These are phyloP conservation scores for Clavulina sp. DNA, from an alignment of 768 basidiomycete species.

Conservation along the genomic window DNA sequence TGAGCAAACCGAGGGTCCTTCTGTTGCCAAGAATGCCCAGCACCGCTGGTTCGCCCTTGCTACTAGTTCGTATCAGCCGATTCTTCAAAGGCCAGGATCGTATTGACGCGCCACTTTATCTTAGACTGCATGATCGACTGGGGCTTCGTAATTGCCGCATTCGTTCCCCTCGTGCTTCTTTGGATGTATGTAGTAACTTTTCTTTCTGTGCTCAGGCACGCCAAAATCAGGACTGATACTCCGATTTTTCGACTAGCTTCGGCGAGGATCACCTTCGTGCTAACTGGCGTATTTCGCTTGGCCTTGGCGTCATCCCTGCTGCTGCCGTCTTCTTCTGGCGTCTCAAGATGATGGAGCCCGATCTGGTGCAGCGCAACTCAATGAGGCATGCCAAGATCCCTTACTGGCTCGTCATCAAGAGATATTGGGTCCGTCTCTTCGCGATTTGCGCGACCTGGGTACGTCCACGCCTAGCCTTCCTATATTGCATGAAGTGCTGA, in stretches of 20 bases:
- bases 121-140: slow-evolving; percentile 63
- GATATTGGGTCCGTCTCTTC: slow-evolving; percentile 59
- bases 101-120: slow-evolving; percentile 1
- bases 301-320: slow-evolving; percentile 70
- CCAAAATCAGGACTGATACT: too few species aligned
- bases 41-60: slow-evolving; percentile 78
- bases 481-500: slow-evolving; percentile 17
- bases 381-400: slow-evolving; percentile 65
- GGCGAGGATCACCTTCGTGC: slow-evolving; percentile 64
- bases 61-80: slow-evolving; percentile 40
- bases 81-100: neutral
- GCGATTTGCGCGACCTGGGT: slow-evolving; percentile 66
- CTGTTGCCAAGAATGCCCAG: slow-evolving; percentile 61
- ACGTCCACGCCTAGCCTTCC: too few species aligned
- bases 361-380: slow-evolving; percentile 51
- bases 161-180: slow-evolving; percentile 68
- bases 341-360: slow-evolving; percentile 64
- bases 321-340: slow-evolving; percentile 75
- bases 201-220: neutral
- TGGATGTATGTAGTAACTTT: slow-evolving; percentile 49
- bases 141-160: slow-evolving; percentile 49
- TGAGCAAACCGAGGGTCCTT: slow-evolving; percentile 75
- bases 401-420: slow-evolving; percentile 53
- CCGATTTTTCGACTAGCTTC: slow-evolving; percentile 29
- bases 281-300: slow-evolving; percentile 76